A percentile compares a stretch with the other conserved stretches of the same genome.
Evolutionary conservation across 1,284 basidiomycete genomes (phyloP).

Genomic region (Agaricales sp.): DNA sequence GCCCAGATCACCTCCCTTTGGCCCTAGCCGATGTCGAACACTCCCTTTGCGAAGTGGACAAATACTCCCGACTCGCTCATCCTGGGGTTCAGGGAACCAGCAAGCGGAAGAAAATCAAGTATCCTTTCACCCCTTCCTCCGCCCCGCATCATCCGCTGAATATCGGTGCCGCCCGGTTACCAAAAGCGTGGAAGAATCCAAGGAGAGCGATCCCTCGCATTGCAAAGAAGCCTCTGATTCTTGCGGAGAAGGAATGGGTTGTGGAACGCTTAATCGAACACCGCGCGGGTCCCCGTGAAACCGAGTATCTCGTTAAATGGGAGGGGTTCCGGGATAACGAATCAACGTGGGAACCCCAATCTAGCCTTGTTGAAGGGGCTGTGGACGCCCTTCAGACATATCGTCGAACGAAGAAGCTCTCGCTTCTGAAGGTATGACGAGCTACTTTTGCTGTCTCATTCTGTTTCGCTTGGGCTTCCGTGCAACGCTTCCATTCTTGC

Average conservation of each 20-base stretch:
- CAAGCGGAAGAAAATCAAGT: slow-evolving; percentile 11
- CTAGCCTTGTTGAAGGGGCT: not conserved
- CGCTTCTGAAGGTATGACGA: not conserved
- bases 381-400: not conserved
- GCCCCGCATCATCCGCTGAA: slow-evolving; percentile 12
- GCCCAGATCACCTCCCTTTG: slow-evolving; percentile 32
- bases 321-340: not conserved
- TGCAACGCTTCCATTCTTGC: no score
- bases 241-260: not conserved
- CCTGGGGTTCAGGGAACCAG: slow-evolving; percentile 22
- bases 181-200: slow-evolving; percentile 40
- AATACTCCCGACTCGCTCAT: slow-evolving; percentile 43
- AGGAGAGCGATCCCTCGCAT: slow-evolving; percentile 26
- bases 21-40: slow-evolving; percentile 57
- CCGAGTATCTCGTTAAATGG: not conserved
- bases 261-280: not conserved
- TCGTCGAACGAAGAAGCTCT: not conserved
- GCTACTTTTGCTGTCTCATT: not conserved
- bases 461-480: no score
- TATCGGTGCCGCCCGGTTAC: slow-evolving; percentile 25
- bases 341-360: not conserved
- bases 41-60: slow-evolving; percentile 57
- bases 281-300: no score
- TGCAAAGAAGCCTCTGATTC: slow-evolving; percentile 17
- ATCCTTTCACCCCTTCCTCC: slow-evolving; percentile 17